phyloP scores from a whole-genome alignment of 805 yeast genomes.

The Jamesozyma spencerorum region DNA sequence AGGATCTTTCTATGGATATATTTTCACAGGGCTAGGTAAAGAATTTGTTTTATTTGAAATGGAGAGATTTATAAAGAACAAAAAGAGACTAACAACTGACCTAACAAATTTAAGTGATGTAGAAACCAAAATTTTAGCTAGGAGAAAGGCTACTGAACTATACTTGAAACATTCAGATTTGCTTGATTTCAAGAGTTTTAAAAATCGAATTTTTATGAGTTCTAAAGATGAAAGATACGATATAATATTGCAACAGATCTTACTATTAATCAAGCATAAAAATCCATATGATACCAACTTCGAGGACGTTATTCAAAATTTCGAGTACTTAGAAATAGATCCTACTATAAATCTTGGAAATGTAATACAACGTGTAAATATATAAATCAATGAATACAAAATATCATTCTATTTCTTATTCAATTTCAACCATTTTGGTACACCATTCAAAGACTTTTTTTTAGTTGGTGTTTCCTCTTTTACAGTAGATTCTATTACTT shows the following conservation, averaged over 20 bases:
- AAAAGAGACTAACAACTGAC: background rate
- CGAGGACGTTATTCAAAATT: slow-evolving; percentile 9
- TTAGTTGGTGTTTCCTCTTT: background rate
- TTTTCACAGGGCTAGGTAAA: slow-evolving; percentile 17
- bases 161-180: background rate
- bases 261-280: slow-evolving; percentile 9
- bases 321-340: slow-evolving; percentile 9
- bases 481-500: slow-evolving; percentile 2
- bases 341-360: background rate
- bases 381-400: background rate
- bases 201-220: background rate
- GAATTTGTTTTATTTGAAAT: slow-evolving; percentile 11
- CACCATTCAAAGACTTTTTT: slow-evolving; percentile 17
- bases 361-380: slow-evolving; percentile 6
- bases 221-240: slow-evolving; percentile 3
- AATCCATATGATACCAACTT: slow-evolving; percentile 12
- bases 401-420: slow-evolving; percentile 27
- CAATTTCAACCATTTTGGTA: slow-evolving; percentile 35
- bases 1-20: slow-evolving; percentile 6
- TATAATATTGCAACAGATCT: slow-evolving; percentile 8
- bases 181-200: background rate
- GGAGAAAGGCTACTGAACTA: too few species aligned
- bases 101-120: background rate
- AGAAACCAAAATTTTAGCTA: background rate
- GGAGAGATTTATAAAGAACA: background rate